Evolutionary conservation across 139 green algal genomes (phyloP).

Genomic region (Auxenochlorella pyrenoidosa): DNA sequence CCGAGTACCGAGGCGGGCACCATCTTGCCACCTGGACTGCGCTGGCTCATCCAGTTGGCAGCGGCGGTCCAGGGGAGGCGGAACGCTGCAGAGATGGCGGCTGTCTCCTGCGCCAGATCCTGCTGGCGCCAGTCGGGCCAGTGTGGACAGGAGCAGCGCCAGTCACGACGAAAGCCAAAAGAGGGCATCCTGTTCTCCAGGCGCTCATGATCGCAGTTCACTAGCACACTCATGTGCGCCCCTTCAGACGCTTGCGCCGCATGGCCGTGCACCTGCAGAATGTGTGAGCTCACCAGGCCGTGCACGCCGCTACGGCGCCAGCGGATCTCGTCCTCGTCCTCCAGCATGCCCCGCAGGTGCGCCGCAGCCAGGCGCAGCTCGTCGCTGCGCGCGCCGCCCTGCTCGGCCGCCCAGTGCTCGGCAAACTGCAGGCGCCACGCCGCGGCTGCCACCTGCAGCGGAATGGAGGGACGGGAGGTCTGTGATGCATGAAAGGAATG

Average conservation of each 20-base stretch:
- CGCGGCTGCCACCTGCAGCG: conserved; percentile 9
- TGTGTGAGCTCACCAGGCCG: conserved; percentile 10
- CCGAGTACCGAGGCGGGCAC: neutral
- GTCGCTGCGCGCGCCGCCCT: neutral
- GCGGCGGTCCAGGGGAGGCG: conserved; percentile 8
- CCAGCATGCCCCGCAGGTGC: conserved; percentile 18
- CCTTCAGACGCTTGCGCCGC: no score
- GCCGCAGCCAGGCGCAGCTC: conserved; percentile 19
- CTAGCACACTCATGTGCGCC: no score
- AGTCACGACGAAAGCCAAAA: no score
- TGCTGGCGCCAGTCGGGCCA: neutral
- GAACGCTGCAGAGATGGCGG: neutral
- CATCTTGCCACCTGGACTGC: neutral
- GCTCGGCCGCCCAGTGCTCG: conserved; percentile 23
- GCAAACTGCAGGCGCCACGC: conserved; percentile 29
- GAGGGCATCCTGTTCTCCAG: no score
- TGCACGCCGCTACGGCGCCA: conserved; percentile 15
- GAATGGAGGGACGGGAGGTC: neutral
- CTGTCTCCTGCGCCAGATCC: conserved; percentile 16
- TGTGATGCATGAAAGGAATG: no score
- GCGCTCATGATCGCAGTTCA: no score
- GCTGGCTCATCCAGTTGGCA: conserved; percentile 27
- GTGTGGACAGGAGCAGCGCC: no score
- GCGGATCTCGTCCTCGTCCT: conserved; percentile 13
- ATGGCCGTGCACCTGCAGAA: no score